phyloP scores from a whole-genome alignment of 768 basidiomycete species.

The Boletus rex-veris region DNA sequence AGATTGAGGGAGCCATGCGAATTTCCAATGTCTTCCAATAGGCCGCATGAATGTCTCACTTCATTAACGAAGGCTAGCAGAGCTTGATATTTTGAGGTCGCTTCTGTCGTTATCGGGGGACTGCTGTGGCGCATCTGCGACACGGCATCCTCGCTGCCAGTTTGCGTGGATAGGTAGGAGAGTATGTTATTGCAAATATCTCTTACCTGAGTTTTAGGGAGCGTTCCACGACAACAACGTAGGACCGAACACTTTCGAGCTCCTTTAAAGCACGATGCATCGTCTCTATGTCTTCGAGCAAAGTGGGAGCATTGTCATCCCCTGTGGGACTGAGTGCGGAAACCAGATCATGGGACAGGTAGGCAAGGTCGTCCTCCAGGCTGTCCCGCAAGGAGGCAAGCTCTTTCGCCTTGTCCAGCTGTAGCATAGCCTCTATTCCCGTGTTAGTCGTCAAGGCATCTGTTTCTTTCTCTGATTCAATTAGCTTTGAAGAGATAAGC shows the following conservation, averaged over 20 bases:
- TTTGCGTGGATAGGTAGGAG: slow-evolving; percentile 6
- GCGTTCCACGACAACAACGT: slow-evolving; percentile 71
- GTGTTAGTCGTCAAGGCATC: slow-evolving; percentile 47
- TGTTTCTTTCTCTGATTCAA: slow-evolving; percentile 47
- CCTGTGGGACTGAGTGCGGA: slow-evolving; percentile 46
- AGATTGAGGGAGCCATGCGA: slow-evolving; percentile 56
- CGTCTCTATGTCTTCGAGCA: slow-evolving; percentile 80
- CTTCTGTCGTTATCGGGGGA: slow-evolving; percentile 41
- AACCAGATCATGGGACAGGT: slow-evolving; percentile 60
- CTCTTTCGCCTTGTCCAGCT: slow-evolving; percentile 65
- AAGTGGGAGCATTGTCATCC: slow-evolving; percentile 49
- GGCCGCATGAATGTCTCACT: slow-evolving; percentile 43
- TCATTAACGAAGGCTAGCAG: slow-evolving; percentile 59
- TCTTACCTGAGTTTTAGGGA: slow-evolving; percentile 69
- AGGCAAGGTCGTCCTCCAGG: slow-evolving; percentile 72
- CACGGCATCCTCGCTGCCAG: slow-evolving; percentile 53
- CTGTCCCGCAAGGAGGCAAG: slow-evolving; percentile 74
- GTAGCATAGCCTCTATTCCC: slow-evolving; percentile 42
- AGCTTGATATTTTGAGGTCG: slow-evolving; percentile 54
- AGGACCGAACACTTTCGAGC: slow-evolving; percentile 69
- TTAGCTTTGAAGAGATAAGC: slow-evolving; percentile 49
- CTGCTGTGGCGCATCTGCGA: slow-evolving; percentile 44
- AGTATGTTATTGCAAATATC: not conserved
- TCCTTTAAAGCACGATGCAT: slow-evolving; percentile 76
- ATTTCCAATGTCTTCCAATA: slow-evolving; percentile 42